Base-by-base conservation (phyloP, 2,329 filamentous ascomycete genomes). In the Bipolaris sorokiniana region DNA sequence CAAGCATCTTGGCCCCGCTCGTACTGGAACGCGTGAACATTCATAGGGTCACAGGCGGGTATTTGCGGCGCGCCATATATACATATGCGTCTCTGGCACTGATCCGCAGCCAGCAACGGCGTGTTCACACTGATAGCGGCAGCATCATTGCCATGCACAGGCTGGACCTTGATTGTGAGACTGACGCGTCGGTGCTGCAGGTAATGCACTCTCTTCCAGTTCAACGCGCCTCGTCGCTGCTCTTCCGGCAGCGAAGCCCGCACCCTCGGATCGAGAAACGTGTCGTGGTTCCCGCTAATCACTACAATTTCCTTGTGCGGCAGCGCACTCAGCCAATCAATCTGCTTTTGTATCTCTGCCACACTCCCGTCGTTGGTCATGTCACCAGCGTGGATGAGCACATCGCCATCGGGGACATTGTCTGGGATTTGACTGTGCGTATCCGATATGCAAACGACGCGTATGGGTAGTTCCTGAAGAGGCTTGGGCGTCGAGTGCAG, bases 321-420 rank as follows among this genome's bases (percentile, higher is more conserved):
- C 7, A 93, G 83, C 3, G 81, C 80, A 45, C 82, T 84, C 11
- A 97, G 81, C 92, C 92, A 97, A 79, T 96, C 86, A 41, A 97
- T 81, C 68, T 95, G 89, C n/a, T 79, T 80, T 78, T 97, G 92
- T 54, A 98, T 88, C 59, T 92, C 89, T 11, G 81, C 80, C 0
- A 86, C 83, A 7, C 86, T 89, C 37, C 94, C 94, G 20, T 81
- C 80, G 65, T 91, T 88, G 51, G 88, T 89, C 68, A 97, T 81
- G 77, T 98, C 94, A 36, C 94, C 94, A 2, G 92, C 90, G 72
- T 97, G 94, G 66, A 98, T 90, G 47, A 98, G 84, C 20, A 97
- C 81, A 74, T 97, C 92, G 54, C 92, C 93, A 9, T 83, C 77
- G 0, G 92, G 92, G 0, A 96, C 81, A n/a, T 81, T 66, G 16